Evolutionary conservation across 116 monocot species (phyloP).

Genomic region (Zostera marina): DNA sequence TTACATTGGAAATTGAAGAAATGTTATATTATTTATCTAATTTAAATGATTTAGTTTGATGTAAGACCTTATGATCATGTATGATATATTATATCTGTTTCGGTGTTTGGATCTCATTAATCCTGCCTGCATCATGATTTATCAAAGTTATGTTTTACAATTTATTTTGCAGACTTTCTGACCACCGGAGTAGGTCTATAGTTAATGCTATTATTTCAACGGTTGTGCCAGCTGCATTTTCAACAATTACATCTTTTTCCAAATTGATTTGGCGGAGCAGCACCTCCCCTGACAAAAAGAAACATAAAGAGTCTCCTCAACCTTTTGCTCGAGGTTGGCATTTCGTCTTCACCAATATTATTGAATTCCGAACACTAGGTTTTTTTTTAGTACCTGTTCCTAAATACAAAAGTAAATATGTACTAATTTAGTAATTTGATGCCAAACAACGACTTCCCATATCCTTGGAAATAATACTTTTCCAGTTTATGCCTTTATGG

Average conservation of each 20-base stretch:
- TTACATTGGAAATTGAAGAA: background rate
- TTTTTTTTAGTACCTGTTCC: too few species aligned
- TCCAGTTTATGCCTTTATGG: too few species aligned
- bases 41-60: too few species aligned
- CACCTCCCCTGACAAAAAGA: conserved; percentile 34
- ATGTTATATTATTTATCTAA: background rate
- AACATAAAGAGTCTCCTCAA: conserved; percentile 31
- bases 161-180: conserved; percentile 48
- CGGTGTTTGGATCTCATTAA: too few species aligned
- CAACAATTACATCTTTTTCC: conserved; percentile 71
- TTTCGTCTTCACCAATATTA: conserved; percentile 1
- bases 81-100: too few species aligned
- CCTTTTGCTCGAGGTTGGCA: conserved; percentile 79
- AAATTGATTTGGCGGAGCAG: conserved; percentile 74
- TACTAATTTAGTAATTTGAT: background rate
- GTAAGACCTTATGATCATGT: too few species aligned
- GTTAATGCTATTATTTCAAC: conserved; percentile 78
- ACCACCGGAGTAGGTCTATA: conserved; percentile 64
- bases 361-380: too few species aligned
- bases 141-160: too few species aligned
- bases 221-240: conserved; percentile 74
- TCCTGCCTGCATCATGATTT: too few species aligned
- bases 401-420: too few species aligned
- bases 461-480: background rate
- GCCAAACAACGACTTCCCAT: background rate